Conservation (phyloP, 1,284 basidiomycete genomes). For the Ceratobasidium theobromae region DNA sequence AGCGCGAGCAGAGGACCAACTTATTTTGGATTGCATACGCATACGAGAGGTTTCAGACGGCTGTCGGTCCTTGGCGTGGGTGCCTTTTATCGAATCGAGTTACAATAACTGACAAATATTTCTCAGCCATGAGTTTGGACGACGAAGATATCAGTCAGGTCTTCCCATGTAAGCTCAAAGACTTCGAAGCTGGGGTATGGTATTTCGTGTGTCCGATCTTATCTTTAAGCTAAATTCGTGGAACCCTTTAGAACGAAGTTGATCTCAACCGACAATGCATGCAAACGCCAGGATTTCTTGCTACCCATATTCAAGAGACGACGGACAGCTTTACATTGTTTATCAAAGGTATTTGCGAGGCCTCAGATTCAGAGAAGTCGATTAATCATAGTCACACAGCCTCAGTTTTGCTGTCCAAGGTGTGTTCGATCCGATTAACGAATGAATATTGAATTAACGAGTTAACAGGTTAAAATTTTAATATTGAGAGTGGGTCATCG, state of each 20-base stretch:
- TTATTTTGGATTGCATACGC: constrained; percentile 25
- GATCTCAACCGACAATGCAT: constrained; percentile 34
- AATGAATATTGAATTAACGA: not conserved
- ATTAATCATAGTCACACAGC: not conserved
- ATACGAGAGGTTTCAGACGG: constrained; percentile 26
- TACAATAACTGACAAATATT: no score
- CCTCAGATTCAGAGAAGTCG: not conserved
- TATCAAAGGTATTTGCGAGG: constrained; percentile 30
- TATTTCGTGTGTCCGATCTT: not conserved
- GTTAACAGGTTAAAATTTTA: constrained; percentile 20
- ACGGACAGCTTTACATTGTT: constrained; percentile 36
- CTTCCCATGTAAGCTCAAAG: constrained; percentile 24
- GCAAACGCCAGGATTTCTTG: constrained; percentile 35
- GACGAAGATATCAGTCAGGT: constrained; percentile 37
- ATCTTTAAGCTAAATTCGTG: not conserved
- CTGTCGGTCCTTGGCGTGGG: constrained; percentile 18
- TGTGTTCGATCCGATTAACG: not conserved
- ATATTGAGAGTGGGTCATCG: constrained; percentile 14
- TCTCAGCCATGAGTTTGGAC: constrained; percentile 21
- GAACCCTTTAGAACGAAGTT: constrained; percentile 8
- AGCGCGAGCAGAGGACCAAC: constrained; percentile 14
- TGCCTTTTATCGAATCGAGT: not conserved
- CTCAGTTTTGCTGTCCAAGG: constrained; percentile 5
- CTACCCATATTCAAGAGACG: constrained; percentile 35
- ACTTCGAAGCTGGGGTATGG: constrained; percentile 35